Evolutionary conservation across 1,139 yeast genomes (phyloP), one percentile per base, ranked within the genome.

Genomic region (Sugiyamaella neomexicana): DNA sequence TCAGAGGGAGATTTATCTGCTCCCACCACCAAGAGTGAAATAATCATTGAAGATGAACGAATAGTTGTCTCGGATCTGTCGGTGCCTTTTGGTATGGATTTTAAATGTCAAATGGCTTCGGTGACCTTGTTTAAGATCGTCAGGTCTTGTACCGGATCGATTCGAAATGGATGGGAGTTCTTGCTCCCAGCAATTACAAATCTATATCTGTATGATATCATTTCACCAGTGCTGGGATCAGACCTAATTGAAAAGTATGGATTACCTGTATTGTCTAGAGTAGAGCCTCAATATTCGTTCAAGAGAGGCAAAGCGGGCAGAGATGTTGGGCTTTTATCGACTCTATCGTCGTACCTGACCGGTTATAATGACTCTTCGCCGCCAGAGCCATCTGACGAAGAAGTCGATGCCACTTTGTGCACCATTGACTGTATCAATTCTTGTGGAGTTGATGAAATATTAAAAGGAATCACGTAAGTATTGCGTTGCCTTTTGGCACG

Each of bases 341-440:
- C 98, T 0, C 85, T 95, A 62, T 90, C 97, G 0, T 89, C 97
- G 0, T 91, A 90, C 65, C 79, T 95, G 69, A 88, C 95, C 61
- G 95, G 97, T 13, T 82, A 86, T 57, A 77, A 86, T 0, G 97
- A 90, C 62, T 95, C 88, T 40, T 95, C 88, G 40, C 85, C 89
- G 1, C 86, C 88, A 6, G 97, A 91, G 68, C 99, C 99, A 2
- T 81, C 95, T 1, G 95, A 87, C 55, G 96, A 87, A 63, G 98
- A 91, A 64, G 85, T 95, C 49, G 97, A 90, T 59, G 80, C 89
- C 1, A 87, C 98, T 0, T 71, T 86, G 23, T 85, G 90, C 4
- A 86, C 97, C 0, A 73, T 86, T 55, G 96, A 91, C 62, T 91
- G 97, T 66, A 77, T 90, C 52, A 81, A 80, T 54, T 81, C 90